Conservation (phyloP, 495 filamentous ascomycete species). For the Penicillium dipodomyicola region DNA sequence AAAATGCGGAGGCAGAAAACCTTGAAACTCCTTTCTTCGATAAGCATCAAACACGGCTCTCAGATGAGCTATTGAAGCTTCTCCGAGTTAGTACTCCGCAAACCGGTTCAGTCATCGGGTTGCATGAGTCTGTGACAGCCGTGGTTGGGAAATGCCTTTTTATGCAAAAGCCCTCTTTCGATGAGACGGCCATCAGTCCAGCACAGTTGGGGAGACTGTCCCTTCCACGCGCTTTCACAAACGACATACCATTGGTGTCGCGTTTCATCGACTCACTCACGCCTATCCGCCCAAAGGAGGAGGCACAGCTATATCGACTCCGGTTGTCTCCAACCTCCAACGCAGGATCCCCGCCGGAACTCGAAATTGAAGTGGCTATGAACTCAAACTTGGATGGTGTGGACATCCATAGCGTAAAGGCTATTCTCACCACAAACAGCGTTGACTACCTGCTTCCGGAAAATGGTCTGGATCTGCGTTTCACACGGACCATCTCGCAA, state of each 20-base stretch:
- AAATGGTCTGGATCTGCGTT: constrained; percentile 40
- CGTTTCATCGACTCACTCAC: constrained; percentile 30
- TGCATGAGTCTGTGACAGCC: constrained; percentile 41
- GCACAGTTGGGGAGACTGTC: constrained; percentile 34
- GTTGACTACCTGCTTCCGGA: constrained; percentile 47
- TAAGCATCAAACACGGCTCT: constrained; percentile 34
- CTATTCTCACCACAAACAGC: constrained; percentile 29
- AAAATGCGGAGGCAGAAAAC: constrained; percentile 12
- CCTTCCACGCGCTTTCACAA: constrained; percentile 33
- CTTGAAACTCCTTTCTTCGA: constrained; percentile 30
- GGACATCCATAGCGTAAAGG: constrained; percentile 29
- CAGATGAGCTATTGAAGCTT: constrained; percentile 38
- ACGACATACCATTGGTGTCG: constrained; percentile 31
- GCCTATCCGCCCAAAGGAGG: constrained; percentile 13
- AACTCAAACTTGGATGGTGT: constrained; percentile 10
- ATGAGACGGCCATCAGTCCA: constrained; percentile 26
- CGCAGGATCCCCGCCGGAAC: constrained; percentile 27
- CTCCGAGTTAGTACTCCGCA: constrained; percentile 21
- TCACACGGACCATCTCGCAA: constrained; percentile 35
- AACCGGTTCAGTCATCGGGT: background rate
- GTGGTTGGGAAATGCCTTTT: constrained; percentile 43
- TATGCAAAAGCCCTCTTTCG: constrained; percentile 23
- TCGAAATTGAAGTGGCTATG: constrained; percentile 36
- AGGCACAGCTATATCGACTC: constrained; percentile 25
- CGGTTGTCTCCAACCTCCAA: constrained; percentile 33